phyloP scores from a whole-genome alignment of 2,329 filamentous ascomycete genomes.

The Lecanicillium sp. region DNA sequence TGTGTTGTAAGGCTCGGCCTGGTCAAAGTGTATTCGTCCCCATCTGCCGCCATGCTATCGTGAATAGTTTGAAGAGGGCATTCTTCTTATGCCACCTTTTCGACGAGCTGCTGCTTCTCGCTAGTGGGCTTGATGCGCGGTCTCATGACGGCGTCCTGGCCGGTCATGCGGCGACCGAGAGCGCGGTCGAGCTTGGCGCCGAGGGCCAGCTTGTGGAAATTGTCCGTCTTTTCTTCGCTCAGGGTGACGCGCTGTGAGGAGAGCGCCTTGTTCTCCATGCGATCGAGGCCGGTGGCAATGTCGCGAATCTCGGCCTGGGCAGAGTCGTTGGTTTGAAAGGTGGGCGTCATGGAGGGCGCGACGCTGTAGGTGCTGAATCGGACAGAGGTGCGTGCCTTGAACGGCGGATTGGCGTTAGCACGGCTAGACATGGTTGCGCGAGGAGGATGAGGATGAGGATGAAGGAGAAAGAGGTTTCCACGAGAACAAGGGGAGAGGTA shows the following conservation, averaged over 20 bases:
- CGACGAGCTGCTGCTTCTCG: constrained; percentile 30
- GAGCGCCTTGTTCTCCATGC: constrained; percentile 84
- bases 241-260: constrained; percentile 72
- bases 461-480: constrained; percentile 2
- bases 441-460: neutral
- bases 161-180: constrained; percentile 74
- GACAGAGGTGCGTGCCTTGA: constrained; percentile 42
- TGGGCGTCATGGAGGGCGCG: constrained; percentile 51
- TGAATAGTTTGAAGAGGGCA: neutral
- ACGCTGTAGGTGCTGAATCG: constrained; percentile 55
- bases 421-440: constrained; percentile 3
- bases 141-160: constrained; percentile 83
- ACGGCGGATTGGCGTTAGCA: constrained; percentile 13
- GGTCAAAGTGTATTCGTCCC: neutral
- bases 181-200: constrained; percentile 39
- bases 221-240: constrained; percentile 20
- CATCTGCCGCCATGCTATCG: neutral
- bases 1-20: too few species aligned
- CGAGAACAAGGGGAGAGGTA: neutral
- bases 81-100: constrained; percentile 22
- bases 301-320: constrained; percentile 52
- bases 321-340: constrained; percentile 44
- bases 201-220: constrained; percentile 9
- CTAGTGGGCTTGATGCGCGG: constrained; percentile 31
- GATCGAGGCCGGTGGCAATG: constrained; percentile 72